phyloP scores from a whole-genome alignment of 2,329 filamentous ascomycete species.

The Elsinoe necatrix region DNA sequence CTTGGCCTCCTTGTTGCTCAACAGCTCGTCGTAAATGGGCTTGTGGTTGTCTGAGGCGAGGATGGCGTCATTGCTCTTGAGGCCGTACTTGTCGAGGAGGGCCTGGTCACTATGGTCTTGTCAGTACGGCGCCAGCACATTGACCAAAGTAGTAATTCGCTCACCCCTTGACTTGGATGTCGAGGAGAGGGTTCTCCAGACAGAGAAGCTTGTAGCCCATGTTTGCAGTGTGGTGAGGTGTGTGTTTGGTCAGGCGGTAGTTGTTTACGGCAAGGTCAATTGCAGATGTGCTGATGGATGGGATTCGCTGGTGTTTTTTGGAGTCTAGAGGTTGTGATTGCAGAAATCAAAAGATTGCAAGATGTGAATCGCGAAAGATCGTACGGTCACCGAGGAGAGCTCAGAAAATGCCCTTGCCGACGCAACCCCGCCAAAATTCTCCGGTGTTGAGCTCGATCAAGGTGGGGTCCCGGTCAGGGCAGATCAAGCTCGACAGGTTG shows the following conservation, averaged over 20 bases:
- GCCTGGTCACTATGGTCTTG: slow-evolving; percentile 57
- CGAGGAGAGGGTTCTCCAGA: slow-evolving; percentile 95
- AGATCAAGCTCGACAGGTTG: not conserved
- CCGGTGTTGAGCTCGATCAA: slow-evolving; percentile 2
- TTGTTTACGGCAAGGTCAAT: not conserved
- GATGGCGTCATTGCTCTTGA: slow-evolving; percentile 96
- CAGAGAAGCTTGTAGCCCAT: slow-evolving; percentile 68
- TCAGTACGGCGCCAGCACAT: slow-evolving; percentile 20
- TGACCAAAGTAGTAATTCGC: slow-evolving; percentile 21
- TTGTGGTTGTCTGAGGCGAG: slow-evolving; percentile 88
- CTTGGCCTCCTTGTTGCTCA: slow-evolving; percentile 86
- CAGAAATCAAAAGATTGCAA: not conserved
- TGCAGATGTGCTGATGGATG: not conserved
- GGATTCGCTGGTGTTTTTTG: not conserved
- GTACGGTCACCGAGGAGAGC: slow-evolving; percentile 11
- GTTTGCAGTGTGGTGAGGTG: not conserved
- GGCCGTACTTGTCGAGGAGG: slow-evolving; percentile 81
- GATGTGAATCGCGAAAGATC: not conserved
- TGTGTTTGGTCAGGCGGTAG: not conserved
- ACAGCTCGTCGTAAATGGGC: slow-evolving; percentile 83
- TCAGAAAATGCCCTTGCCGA: slow-evolving; percentile 2
- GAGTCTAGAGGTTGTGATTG: not conserved
- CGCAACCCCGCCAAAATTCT: slow-evolving; percentile 8
- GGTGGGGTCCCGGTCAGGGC: slow-evolving; percentile 4
- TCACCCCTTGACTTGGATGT: slow-evolving; percentile 77